Conservation (phyloP, 2,329 filamentous ascomycete species). For the Tolypocladium nubicola region DNA sequence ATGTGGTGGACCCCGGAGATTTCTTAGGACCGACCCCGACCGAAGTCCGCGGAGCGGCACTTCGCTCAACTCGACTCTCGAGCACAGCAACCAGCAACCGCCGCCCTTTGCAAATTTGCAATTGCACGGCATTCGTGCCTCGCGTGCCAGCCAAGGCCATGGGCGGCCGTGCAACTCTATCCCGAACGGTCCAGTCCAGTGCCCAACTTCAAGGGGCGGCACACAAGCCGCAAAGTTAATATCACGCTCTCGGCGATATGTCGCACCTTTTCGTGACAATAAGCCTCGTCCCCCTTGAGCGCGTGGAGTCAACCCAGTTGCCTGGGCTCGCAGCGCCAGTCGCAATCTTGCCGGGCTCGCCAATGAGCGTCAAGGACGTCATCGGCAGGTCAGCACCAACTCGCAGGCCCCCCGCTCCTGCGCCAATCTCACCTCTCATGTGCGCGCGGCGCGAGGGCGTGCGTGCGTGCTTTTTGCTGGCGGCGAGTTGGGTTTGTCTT, state of each 20-base stretch:
- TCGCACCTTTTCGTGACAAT: not conserved
- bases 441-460: not conserved
- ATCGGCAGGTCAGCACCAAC: not conserved
- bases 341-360: not conserved
- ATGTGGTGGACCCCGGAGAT: conserved; percentile 10
- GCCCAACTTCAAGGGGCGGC: not conserved
- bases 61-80: not conserved
- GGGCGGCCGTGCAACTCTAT: too few relatives aligned
- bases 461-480: not conserved
- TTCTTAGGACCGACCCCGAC: conserved; percentile 14
- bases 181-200: too few relatives aligned
- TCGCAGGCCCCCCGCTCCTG: not conserved
- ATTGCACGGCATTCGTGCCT: too few relatives aligned
- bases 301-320: too few relatives aligned
- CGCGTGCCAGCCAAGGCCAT: too few relatives aligned
- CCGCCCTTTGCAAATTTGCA: too few relatives aligned
- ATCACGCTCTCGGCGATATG: not conserved
- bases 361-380: not conserved
- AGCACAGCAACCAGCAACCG: not conserved
- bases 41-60: not conserved
- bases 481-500: not conserved
- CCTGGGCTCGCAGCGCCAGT: not conserved
- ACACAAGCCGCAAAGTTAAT: not conserved
- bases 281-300: too few relatives aligned
- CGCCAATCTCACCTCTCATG: not conserved